Base-by-base conservation (phyloP, 2,329 filamentous ascomycete species). In the Emmonsiellopsis sp. region DNA sequence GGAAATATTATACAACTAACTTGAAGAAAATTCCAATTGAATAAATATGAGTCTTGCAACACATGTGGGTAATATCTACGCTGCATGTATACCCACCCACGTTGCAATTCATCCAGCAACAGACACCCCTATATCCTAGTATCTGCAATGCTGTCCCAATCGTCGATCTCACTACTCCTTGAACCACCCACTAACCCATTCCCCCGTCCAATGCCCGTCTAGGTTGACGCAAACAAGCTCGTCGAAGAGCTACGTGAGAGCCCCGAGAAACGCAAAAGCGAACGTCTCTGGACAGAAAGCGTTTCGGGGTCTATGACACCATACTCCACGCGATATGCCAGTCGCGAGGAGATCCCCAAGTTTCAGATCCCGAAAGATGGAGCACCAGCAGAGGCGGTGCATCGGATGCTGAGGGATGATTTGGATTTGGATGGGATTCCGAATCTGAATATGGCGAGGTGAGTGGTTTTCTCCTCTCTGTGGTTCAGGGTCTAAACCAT, bases 401-500 rank as follows among this genome's bases (percentile, higher is more conserved):
- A 85, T 60, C 81, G 85, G 58, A 75, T 88, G 66, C 72, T 84
- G 55, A 77, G 75, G 56, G 81, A 84, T 63, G 81, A 85, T 60
- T 66, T 83, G 37, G 80, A 85, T 64, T 72, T 86, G 2, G 82
- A 86, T 61, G 82, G 84, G 32, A 76, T 77, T 47, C 84, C 85
- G 0, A 85, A 84, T 59, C 70, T 87, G 57, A 88, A 88, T 61
- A 69, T 86, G 31, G 84, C 85, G 57, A 77, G 69, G 74, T 76
- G 10, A 9, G 45, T 37, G 1, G 17, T 37, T n/a, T 14, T 17
- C 17, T 17, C 17, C 17, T 17, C 17, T 17, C 17, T 17, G 17
- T 17, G 17, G 17, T 17, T 17, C 17, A 17, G n/a, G 34, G 27
- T 17, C 3, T 36, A 49, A n/a, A 37, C 51, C 6, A n/a, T 40